phyloP scores from a whole-genome alignment of 2,329 filamentous ascomycete species.

The Colletotrichum australisinense region DNA sequence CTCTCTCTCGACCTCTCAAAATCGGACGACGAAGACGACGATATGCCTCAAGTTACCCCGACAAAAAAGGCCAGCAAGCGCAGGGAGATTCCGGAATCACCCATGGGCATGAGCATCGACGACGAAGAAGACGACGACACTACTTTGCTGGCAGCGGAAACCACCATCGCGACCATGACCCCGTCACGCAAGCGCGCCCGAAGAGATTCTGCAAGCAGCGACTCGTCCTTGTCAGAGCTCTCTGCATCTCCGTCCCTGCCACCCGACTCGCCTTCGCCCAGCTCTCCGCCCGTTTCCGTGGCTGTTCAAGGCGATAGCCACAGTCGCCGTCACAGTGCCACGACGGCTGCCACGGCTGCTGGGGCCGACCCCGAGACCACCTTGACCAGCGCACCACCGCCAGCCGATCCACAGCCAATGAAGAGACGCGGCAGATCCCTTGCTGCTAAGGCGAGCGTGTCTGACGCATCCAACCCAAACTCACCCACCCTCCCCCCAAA shows the following conservation, averaged over 20 bases:
- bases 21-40: slow-evolving; percentile 15
- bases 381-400: slow-evolving; percentile 34
- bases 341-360: slow-evolving; percentile 34
- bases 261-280: slow-evolving; percentile 48
- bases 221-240: slow-evolving; percentile 57
- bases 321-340: slow-evolving; percentile 37
- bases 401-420: slow-evolving; percentile 49
- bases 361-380: slow-evolving; percentile 35
- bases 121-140: background rate
- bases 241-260: slow-evolving; percentile 43
- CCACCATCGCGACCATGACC: slow-evolving; percentile 37
- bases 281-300: slow-evolving; percentile 38
- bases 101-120: slow-evolving; percentile 10
- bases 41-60: slow-evolving; percentile 19
- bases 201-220: slow-evolving; percentile 52
- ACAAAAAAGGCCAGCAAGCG: slow-evolving; percentile 22
- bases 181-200: slow-evolving; percentile 49
- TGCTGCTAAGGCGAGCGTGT: slow-evolving; percentile 50
- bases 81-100: slow-evolving; percentile 27
- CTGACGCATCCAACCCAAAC: slow-evolving; percentile 51
- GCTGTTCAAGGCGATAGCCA: slow-evolving; percentile 31
- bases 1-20: slow-evolving; percentile 53
- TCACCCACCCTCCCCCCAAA: slow-evolving; percentile 43
- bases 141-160: slow-evolving; percentile 21
- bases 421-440: slow-evolving; percentile 52